Base-by-base conservation (phyloP, 2,329 filamentous ascomycete genomes). In the Aspergillus proliferans region DNA sequence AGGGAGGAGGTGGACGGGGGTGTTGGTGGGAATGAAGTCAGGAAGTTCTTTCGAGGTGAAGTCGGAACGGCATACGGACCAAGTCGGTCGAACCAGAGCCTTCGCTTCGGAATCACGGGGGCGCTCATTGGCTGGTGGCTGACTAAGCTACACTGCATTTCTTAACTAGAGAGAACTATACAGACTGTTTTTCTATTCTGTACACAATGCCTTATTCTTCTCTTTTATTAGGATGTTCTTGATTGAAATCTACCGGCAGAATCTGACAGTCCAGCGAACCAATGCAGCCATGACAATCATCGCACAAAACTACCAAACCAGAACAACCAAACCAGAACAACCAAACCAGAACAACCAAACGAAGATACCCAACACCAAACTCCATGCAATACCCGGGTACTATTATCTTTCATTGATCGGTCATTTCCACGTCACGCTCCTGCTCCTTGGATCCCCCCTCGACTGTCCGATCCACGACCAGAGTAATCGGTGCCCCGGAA, bases 391-490 rank as follows among this genome's bases (percentile, higher is more conserved):
- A 30, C 26, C 34, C n/a, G 6, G 6, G 18, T 10, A 38, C 6
- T 14, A 18, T 7, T 38, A 47, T 53, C 30, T 54, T 46, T 56
- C 58, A 48, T 52, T 75, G 81, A 43, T 75, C 79, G 28, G 70
- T 74, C 83, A 86, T 86, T 47, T 79, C 71, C 28, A 85, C 78
- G 60, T 85, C 82, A 7, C 65, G 71, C 52, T 80, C 76, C 6
- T 65, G 57, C 52, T 62, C 28, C 42, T 52, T 53, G 19, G 57
- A 61, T 8, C 63, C 65, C 15, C 72, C 72, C 53, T 79, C 76
- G 48, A 74, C 71, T 64, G 78, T 78, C 61, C 60, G 63, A 50
- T 83, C 81, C 39, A 76, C 66, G 62, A 79, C 73, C 52, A 83
- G 65, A 64, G 81, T 80, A 43, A 76, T 73, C 49, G 72, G 77